Percentiles rank a stretch among this genome's conserved stretches.
Evolutionary conservation across 2,329 filamentous ascomycete species (phyloP).

Genomic region (Pyricularia sp.): DNA sequence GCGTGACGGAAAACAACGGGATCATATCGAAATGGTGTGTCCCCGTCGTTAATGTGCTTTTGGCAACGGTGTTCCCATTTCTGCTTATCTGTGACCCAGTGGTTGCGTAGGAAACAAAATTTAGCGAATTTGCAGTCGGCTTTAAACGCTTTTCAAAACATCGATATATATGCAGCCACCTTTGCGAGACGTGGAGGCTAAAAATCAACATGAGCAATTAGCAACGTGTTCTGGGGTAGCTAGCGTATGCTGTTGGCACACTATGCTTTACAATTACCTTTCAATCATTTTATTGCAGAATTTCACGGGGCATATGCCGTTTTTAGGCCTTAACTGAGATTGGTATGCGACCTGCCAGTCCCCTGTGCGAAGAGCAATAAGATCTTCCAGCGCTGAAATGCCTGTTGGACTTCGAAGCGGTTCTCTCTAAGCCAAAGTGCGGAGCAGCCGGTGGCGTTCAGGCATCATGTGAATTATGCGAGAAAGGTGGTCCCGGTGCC

Average conservation of each 20-base stretch:
- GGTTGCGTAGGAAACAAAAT: not conserved
- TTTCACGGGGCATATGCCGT: no score
- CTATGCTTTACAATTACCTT: not conserved
- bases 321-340: no score
- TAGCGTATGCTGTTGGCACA: not conserved
- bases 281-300: no score
- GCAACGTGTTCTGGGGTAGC: not conserved
- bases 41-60: not conserved
- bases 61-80: not conserved
- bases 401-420: no score
- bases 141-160: not conserved
- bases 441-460: no score
- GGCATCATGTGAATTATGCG: not conserved
- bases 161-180: not conserved
- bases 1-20: not conserved
- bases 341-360: no score
- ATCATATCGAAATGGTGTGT: not conserved
- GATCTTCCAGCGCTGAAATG: no score
- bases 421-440: no score
- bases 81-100: not conserved
- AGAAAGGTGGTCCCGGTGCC: not conserved
- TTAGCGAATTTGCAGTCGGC: not conserved
- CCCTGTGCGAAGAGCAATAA: no score
- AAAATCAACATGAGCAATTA: not conserved
- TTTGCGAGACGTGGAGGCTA: not conserved